A percentile compares a stretch with the other conserved stretches of the same genome.
phyloP scores from a whole-genome alignment of 1,139 yeast genomes.

The Candida tetrigidarum region DNA sequence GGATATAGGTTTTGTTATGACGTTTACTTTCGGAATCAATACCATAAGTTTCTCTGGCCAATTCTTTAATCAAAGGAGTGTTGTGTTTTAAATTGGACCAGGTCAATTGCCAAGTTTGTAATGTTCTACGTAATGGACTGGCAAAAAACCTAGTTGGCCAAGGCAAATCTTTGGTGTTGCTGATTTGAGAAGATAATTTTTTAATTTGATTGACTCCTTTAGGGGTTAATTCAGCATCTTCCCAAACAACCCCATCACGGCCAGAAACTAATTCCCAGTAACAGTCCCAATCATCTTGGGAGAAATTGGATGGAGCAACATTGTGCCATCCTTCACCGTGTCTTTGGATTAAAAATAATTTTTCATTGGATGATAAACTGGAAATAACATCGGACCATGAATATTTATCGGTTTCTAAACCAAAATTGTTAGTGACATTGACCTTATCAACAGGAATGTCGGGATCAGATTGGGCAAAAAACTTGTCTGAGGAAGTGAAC shows the following conservation, averaged over 20 bases:
- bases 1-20: conserved; percentile 32
- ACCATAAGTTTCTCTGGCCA: conserved; percentile 44
- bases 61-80: conserved; percentile 31
- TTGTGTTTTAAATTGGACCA: conserved; percentile 25
- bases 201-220: conserved; percentile 27
- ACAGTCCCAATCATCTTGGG: conserved; percentile 37
- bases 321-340: conserved; percentile 46
- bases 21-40: conserved; percentile 40
- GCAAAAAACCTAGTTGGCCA: conserved; percentile 33
- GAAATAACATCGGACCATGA: conserved; percentile 22
- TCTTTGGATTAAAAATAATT: conserved; percentile 40
- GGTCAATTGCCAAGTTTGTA: conserved; percentile 35
- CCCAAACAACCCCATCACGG: conserved; percentile 37
- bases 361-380: conserved; percentile 19
- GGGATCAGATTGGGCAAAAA: conserved; percentile 26
- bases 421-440: conserved; percentile 23
- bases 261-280: conserved; percentile 37
- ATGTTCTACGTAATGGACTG: conserved; percentile 41
- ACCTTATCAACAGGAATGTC: conserved; percentile 15
- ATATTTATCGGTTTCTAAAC: conserved; percentile 19
- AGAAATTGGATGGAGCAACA: conserved; percentile 10
- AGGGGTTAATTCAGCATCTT: conserved; percentile 40
- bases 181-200: conserved; percentile 22
- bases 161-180: conserved; percentile 25
- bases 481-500: conserved; percentile 17